Evolutionary conservation across 2,329 filamentous ascomycete genomes (phyloP).

Genomic region (Diaporthe sp.): DNA sequence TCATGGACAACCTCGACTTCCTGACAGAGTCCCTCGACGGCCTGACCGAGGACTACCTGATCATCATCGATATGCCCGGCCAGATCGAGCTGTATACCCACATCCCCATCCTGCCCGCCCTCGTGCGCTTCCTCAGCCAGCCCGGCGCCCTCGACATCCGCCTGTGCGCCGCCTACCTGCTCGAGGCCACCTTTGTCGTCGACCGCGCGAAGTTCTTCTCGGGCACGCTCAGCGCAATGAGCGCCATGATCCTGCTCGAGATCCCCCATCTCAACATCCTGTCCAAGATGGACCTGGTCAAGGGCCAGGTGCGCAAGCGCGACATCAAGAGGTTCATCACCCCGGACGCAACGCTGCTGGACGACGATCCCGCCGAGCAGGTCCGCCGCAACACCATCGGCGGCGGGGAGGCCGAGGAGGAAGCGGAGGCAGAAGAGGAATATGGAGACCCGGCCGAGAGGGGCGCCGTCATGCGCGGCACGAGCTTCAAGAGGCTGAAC

Average conservation of each 20-base stretch:
- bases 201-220: slow-evolving; percentile 98
- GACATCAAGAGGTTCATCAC: slow-evolving; percentile 92
- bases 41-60: slow-evolving; percentile 93
- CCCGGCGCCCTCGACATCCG: slow-evolving; percentile 87
- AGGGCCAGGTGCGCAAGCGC: slow-evolving; percentile 86
- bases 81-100: slow-evolving; percentile 99
- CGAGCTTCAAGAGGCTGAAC: slow-evolving; percentile 86
- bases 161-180: slow-evolving; percentile 92
- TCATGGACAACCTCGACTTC: slow-evolving; percentile 95
- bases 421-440: slow-evolving; percentile 65
- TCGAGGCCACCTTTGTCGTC: slow-evolving; percentile 95
- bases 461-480: slow-evolving; percentile 81
- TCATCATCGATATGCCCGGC: slow-evolving; percentile 98
- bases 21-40: slow-evolving; percentile 86
- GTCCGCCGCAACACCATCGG: slow-evolving; percentile 56
- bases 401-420: slow-evolving; percentile 65
- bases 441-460: slow-evolving; percentile 73
- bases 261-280: slow-evolving; percentile 96
- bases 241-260: slow-evolving; percentile 98
- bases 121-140: slow-evolving; percentile 85
- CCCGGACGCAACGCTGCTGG: slow-evolving; percentile 84
- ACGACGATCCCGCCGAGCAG: slow-evolving; percentile 78
- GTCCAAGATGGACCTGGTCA: slow-evolving; percentile 97
- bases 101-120: slow-evolving; percentile 87
- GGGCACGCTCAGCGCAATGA: slow-evolving; percentile 96